Evolutionary conservation across 495 filamentous ascomycete species (phyloP).

Genomic region (Clavariopsis aquatica): DNA sequence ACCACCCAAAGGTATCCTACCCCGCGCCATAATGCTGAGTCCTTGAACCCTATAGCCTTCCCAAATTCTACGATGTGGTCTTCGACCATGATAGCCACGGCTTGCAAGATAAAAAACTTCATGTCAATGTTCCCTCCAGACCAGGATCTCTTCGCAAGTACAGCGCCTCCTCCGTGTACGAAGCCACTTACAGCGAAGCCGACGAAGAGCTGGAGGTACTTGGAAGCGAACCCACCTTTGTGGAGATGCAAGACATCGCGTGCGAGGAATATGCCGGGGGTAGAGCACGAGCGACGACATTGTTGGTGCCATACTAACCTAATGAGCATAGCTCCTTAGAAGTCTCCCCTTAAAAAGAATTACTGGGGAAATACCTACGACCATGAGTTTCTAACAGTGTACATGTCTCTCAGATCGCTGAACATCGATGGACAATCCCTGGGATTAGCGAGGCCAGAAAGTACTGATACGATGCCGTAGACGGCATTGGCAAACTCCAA

Average conservation of each 20-base stretch:
- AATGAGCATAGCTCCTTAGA: not conserved
- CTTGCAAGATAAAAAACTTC: slow-evolving; percentile 15
- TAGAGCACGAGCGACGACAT: slow-evolving; percentile 15
- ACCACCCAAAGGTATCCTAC: slow-evolving; percentile 20
- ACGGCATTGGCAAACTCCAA: slow-evolving; percentile 15
- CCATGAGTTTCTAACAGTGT: slow-evolving; percentile 23
- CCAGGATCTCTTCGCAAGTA: not conserved
- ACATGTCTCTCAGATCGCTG: slow-evolving; percentile 12
- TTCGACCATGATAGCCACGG: slow-evolving; percentile 21
- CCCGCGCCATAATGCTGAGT: slow-evolving; percentile 6
- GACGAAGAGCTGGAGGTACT: slow-evolving; percentile 27
- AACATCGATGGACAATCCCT: slow-evolving; percentile 23
- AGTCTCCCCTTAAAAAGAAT: not conserved
- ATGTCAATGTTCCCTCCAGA: slow-evolving; percentile 2
- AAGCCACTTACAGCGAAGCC: slow-evolving; percentile 13
- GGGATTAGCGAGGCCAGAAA: slow-evolving; percentile 7
- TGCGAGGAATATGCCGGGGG: slow-evolving; percentile 6
- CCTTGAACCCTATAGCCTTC: slow-evolving; percentile 5
- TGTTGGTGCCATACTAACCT: slow-evolving; percentile 21
- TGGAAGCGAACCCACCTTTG: slow-evolving; percentile 26
- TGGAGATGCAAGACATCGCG: slow-evolving; percentile 18
- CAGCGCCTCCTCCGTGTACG: slow-evolving; percentile 1
- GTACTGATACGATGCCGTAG: slow-evolving; percentile 5
- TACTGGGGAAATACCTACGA: slow-evolving; percentile 9
- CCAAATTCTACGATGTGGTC: slow-evolving; percentile 25